Base-by-base conservation (phyloP, 495 filamentous ascomycete species). In the Penicillium ochrochloron region DNA sequence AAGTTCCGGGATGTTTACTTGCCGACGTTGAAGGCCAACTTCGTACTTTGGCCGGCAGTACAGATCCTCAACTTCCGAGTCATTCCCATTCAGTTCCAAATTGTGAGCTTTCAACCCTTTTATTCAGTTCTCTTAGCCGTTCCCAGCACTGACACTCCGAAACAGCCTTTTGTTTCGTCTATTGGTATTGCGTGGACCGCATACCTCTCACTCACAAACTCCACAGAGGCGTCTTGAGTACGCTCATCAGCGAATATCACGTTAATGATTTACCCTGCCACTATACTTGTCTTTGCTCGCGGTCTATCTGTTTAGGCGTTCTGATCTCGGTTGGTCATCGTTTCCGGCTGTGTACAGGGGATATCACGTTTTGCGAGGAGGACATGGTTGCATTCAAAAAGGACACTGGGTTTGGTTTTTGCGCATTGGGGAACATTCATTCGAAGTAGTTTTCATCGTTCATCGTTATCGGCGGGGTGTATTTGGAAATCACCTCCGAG, bases 171-270 rank as follows among this genome's bases (percentile, higher is more conserved):
- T 73, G 96, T 97, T 14, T 97, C 94, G 5, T 94, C 91, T 29
- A 80, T 99, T 60, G 96, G 96, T 84, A 97, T 99, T 67, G 93
- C 93, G 52, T 99, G 96, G 96, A 99, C 96, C n/a, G 94, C 93
- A 25, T 99, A 97, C 74, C 86, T 99, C 29, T 97, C 94, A 0
- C 84, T 99, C 5, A 95, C 92, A 59, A 99, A 98, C 74, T 90
- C 94, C 29, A 79, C 94, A 0, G 93, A 94, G 56, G 89, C 96
- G 57, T 72, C 77, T 37, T 78, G 70, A 73, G 10, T 44, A 58
- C 27, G 29, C 21, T 52, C 23, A 8, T 29, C 61, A 44, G 60
- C 57, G 62, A 67, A 59, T 55, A 14, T 72, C 35, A 70, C 57
- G 67, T 61, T 62, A 63, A 71, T 61, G 69, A 71, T 23, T 23